Base-by-base conservation (phyloP, 495 filamentous ascomycete genomes). In the Pseudoneurospora amorphoporcata region DNA sequence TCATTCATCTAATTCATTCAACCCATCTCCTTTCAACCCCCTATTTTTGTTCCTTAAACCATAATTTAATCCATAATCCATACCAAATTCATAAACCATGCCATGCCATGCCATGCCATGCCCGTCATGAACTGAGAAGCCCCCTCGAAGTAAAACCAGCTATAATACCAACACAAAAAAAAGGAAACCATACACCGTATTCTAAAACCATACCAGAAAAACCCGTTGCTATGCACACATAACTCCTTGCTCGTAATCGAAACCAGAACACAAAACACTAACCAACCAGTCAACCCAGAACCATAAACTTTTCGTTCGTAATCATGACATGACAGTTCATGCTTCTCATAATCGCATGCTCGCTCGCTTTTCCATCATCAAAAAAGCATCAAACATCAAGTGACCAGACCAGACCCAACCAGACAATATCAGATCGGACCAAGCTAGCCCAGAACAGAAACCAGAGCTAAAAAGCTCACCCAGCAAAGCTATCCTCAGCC, bases 401-500 rank as follows among this genome's bases (percentile, higher is more conserved):
- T 2, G 39, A 23, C 23, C 39, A 40, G 39, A 40, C 41, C 41
- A 68, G 68, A 32, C 29, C 32, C 71, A 68, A 38, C 39, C 32
- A 42, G 38, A 32, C 10, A 8, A 23, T 1, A 19, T 5, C 6
- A 39, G 1, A 39, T 19, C 37, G 23, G 23, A 23, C 23, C 23
- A 23, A 23, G 23, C 23, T 23, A 23, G 23, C 23, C 23, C 23
- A 23, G 23, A 23, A 23, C 23, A 23, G 23, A 23, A 23, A 23
- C 23, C 23, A 23, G 23, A 23, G 23, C 23, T 23, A 23, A 23
- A 23, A 69, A n/a, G 53, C 14, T 79, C 74, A 83, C 0, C 53
- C 53, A 68, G 79, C 82, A 78, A 84, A 83, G 45, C 79, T 81
- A 70, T 84, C 79, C 76, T 84, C 82, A 9, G 70, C 81, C 32